A percentile compares a stretch with the other conserved stretches of the same genome.
phyloP scores from a whole-genome alignment of 2,329 filamentous ascomycete genomes.

The Fusarium xyrophilum region DNA sequence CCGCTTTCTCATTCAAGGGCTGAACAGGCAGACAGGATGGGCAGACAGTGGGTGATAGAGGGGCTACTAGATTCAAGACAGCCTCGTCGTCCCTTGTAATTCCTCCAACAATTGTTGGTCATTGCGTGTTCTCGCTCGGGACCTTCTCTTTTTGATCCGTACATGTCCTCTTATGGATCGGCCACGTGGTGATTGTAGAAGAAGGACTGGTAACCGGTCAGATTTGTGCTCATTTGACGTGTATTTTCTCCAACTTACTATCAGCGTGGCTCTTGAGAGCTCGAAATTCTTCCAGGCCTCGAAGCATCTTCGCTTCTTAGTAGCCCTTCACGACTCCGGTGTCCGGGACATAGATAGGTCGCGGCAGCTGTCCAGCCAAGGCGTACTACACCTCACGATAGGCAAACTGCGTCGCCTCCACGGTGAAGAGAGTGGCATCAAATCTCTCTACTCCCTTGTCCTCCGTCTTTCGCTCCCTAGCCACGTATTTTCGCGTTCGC shows the following conservation, averaged over 20 bases:
- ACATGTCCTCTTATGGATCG: neutral
- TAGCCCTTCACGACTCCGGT: constrained; percentile 16
- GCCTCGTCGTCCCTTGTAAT: constrained; percentile 15
- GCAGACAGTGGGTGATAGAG: neutral
- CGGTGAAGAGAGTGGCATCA: constrained; percentile 39
- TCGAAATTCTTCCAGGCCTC: neutral
- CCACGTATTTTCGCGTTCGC: constrained; percentile 40
- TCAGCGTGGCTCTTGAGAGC: neutral
- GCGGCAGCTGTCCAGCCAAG: constrained; percentile 42
- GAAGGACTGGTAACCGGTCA: constrained; percentile 1
- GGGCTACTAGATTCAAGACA: constrained; percentile 2
- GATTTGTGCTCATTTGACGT: neutral
- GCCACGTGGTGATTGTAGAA: neutral
- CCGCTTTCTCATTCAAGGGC: constrained; percentile 5
- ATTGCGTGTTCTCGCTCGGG: neutral
- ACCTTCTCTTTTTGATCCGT: neutral
- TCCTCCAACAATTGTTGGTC: neutral
- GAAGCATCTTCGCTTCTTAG: neutral
- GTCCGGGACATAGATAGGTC: constrained; percentile 40
- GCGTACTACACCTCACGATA: constrained; percentile 43
- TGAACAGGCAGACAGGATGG: neutral
- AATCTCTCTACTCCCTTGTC: constrained; percentile 32
- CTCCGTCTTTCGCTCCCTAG: constrained; percentile 11
- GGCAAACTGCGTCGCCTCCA: constrained; percentile 42
- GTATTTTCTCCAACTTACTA: neutral